phyloP scores from a whole-genome alignment of 139 green algal genomes.

The Chloropicon primus region DNA sequence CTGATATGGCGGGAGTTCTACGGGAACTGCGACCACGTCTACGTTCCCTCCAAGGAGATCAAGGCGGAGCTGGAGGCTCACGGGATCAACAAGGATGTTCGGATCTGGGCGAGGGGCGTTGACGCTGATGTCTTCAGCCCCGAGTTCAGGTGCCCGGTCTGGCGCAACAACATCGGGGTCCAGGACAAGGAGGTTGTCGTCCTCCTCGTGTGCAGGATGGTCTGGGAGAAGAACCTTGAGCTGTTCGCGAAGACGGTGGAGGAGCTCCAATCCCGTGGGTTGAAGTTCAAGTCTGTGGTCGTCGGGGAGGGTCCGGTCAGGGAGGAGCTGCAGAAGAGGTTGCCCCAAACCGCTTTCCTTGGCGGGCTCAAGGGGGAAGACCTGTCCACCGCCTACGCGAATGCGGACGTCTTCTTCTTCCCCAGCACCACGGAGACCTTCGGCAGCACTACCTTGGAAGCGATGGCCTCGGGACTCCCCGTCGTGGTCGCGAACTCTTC shows the following conservation, averaged over 20 bases:
- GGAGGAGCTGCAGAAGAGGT: neutral
- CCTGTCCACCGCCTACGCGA: conserved; percentile 2
- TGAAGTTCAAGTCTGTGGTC: neutral
- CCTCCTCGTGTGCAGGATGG: conserved; percentile 3
- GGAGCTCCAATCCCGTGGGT: neutral
- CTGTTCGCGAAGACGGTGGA: conserved; percentile 1
- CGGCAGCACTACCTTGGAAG: conserved; percentile 8
- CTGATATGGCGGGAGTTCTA: conserved; percentile 3
- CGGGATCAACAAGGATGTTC: neutral
- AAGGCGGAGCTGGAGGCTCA: conserved; percentile 5
- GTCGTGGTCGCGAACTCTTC: conserved; percentile 1
- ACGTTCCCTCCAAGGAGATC: conserved; percentile 2
- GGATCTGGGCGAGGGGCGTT: conserved; percentile 4
- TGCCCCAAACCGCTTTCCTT: conserved; percentile 5
- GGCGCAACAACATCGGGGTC: neutral
- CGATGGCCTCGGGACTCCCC: conserved; percentile 2
- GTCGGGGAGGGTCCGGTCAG: conserved; percentile 7
- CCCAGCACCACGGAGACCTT: conserved; percentile 10
- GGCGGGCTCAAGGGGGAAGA: neutral
- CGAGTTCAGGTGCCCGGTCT: neutral
- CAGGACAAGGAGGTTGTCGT: neutral
- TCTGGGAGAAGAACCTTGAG: conserved; percentile 12
- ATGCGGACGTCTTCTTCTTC: conserved; percentile 6
- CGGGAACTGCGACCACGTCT: conserved; percentile 2
- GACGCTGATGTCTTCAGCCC: conserved; percentile 6